A percentile compares a stretch with the other conserved stretches of the same genome.
phyloP scores from a whole-genome alignment of 805 yeast species.

The Kodamaea fukazawae region DNA sequence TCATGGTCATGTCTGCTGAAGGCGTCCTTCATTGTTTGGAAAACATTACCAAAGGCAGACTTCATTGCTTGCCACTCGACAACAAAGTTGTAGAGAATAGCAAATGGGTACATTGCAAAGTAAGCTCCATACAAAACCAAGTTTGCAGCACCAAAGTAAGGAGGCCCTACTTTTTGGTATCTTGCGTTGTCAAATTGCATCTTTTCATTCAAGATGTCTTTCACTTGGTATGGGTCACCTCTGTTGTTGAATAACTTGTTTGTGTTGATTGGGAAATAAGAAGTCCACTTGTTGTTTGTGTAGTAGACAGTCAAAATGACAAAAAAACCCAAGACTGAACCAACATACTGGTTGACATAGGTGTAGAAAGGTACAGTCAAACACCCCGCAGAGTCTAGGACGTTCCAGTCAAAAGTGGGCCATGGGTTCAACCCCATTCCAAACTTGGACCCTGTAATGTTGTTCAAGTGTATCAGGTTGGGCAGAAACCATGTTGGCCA shows the following conservation, averaged over 20 bases:
- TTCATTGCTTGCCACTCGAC: slow-evolving; percentile 46
- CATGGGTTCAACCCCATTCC: slow-evolving; percentile 44
- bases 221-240: slow-evolving; percentile 48
- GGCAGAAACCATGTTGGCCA: slow-evolving; percentile 48
- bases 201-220: slow-evolving; percentile 42
- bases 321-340: slow-evolving; percentile 32
- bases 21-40: slow-evolving; percentile 27
- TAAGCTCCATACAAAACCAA: slow-evolving; percentile 56
- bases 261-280: slow-evolving; percentile 51
- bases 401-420: slow-evolving; percentile 45
- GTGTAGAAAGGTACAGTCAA: slow-evolving; percentile 44
- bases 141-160: slow-evolving; percentile 63
- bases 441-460: slow-evolving; percentile 34
- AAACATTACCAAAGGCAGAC: slow-evolving; percentile 35
- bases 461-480: slow-evolving; percentile 37
- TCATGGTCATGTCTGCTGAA: slow-evolving; percentile 15
- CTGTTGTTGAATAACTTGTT: slow-evolving; percentile 51
- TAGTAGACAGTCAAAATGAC: slow-evolving; percentile 38
- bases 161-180: slow-evolving; percentile 59
- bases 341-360: slow-evolving; percentile 39
- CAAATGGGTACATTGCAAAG: slow-evolving; percentile 56
- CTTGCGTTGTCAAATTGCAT: slow-evolving; percentile 45
- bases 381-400: slow-evolving; percentile 36
- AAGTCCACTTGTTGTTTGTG: slow-evolving; percentile 50
- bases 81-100: slow-evolving; percentile 46